phyloP scores from a whole-genome alignment of 2,329 filamentous ascomycete species.

The Claviceps arundinis region DNA sequence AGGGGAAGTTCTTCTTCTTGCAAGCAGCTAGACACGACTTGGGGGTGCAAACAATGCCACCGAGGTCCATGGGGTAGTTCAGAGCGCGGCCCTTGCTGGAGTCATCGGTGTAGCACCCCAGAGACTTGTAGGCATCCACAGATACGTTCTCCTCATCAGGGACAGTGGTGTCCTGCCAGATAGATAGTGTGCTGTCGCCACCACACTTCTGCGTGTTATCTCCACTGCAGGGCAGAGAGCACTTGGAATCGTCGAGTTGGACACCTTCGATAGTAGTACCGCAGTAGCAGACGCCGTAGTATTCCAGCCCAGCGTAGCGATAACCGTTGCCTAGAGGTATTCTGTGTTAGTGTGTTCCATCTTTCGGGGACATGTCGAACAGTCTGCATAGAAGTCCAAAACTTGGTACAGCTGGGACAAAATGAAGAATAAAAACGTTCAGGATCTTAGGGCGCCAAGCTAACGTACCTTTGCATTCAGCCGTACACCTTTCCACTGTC shows the following conservation, averaged over 20 bases:
- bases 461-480: conserved; percentile 33
- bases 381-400: background rate
- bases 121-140: conserved; percentile 39
- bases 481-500: conserved; percentile 34
- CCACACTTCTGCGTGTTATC: conserved; percentile 34
- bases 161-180: conserved; percentile 37
- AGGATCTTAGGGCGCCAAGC: background rate
- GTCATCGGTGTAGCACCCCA: conserved; percentile 47
- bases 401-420: no score
- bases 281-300: conserved; percentile 40
- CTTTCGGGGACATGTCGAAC: background rate
- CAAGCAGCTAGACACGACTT: conserved; percentile 30
- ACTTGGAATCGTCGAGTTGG: conserved; percentile 37
- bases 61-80: conserved; percentile 27
- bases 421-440: background rate
- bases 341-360: background rate
- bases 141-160: conserved; percentile 28
- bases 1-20: conserved; percentile 29
- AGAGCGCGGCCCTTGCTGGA: conserved; percentile 29
- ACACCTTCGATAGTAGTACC: conserved; percentile 38
- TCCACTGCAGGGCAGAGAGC: conserved; percentile 41
- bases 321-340: conserved; percentile 29
- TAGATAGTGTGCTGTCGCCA: conserved; percentile 30
- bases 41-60: conserved; percentile 26
- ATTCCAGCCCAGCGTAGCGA: conserved; percentile 36